Evolutionary conservation across 176 grass and related monocot genomes (phyloP).

Genomic region (Phyllostachys edulis): DNA sequence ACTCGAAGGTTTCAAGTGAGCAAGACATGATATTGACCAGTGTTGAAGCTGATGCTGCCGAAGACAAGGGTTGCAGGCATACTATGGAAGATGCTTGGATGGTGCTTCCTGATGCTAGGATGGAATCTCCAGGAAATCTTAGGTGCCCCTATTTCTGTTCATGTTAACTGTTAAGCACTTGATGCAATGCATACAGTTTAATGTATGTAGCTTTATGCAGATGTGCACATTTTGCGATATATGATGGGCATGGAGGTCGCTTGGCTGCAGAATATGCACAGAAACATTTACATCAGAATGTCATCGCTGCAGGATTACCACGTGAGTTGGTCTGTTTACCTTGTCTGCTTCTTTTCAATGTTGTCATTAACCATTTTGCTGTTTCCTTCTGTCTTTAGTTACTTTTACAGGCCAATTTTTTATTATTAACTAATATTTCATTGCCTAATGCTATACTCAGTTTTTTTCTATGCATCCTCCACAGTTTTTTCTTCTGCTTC

Average conservation of each 20-base stretch:
- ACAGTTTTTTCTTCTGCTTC: not conserved
- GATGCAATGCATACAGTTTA: not conserved
- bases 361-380: not conserved
- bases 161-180: not conserved
- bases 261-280: slow-evolving; percentile 78
- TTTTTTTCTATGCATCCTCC: not conserved
- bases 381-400: not conserved
- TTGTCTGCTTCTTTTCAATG: slow-evolving; percentile 39
- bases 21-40: slow-evolving; percentile 30
- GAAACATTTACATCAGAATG: slow-evolving; percentile 79
- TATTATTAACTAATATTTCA: not conserved
- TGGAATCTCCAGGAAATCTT: slow-evolving; percentile 50
- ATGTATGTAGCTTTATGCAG: slow-evolving; percentile 36
- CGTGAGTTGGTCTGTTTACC: slow-evolving; percentile 99
- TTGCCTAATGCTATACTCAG: not conserved
- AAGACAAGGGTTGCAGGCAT: slow-evolving; percentile 88
- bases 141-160: slow-evolving; percentile 49
- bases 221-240: slow-evolving; percentile 82
- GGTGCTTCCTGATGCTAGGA: slow-evolving; percentile 52
- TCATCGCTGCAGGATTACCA: slow-evolving; percentile 90
- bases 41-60: slow-evolving; percentile 72
- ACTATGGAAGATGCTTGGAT: slow-evolving; percentile 88
- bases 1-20: slow-evolving; percentile 25
- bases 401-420: not conserved
- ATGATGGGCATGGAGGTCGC: slow-evolving; percentile 82